Base-by-base conservation (phyloP, 2,329 filamentous ascomycete species). In the Colletotrichum melonis region DNA sequence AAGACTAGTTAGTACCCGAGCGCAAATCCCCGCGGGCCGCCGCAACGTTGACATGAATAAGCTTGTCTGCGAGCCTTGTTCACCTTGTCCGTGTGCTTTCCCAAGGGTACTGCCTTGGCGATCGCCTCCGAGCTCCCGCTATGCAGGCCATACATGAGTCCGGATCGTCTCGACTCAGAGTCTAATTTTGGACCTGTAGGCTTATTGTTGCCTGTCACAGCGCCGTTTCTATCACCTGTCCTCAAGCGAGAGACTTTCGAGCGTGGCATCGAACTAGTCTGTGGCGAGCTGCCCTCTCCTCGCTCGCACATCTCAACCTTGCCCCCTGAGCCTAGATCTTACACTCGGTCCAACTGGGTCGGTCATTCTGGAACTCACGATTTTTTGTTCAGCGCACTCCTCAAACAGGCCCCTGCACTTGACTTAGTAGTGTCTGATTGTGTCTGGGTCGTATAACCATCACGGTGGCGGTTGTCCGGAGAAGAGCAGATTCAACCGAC, bases 101-200 rank as follows among this genome's bases (percentile, higher is more conserved):
- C 28, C 26, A 58, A 60, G 56, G 38, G 58, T 42, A 59, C 58
- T 35, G 30, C 8, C 46, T 42, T 62, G 60, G 11, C 54, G 59
- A 66, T 70, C 70, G 24, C 35, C 32, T 35, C 46, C 28, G 66
- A 52, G 26, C 60, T 60, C 26, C 56, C 16, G 26, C 55, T 26
- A 24, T 35, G 46, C 59, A 22, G 22, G 19, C 60, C 52, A 22
- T 22, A 9, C 32, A 35, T 35, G 22, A 65, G 54, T 58, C 66
- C 35, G 59, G 55, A 60, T 72, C 70, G 56, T 73, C 70, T 70
- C 46, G 62, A 70, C 60, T 73, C n/a, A 65, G n/a, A 2, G 52
- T 60, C 67, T 70, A 73, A 65, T 12, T 60, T 73, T 62, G 60
- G 55, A 73, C 54, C 49, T 52, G 52, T 58, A 70, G 24, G 46